Percentiles rank a stretch among this genome's conserved stretches.
Evolutionary conservation across 1,139 yeast genomes (phyloP).

Genomic region (Taphrina sp.): DNA sequence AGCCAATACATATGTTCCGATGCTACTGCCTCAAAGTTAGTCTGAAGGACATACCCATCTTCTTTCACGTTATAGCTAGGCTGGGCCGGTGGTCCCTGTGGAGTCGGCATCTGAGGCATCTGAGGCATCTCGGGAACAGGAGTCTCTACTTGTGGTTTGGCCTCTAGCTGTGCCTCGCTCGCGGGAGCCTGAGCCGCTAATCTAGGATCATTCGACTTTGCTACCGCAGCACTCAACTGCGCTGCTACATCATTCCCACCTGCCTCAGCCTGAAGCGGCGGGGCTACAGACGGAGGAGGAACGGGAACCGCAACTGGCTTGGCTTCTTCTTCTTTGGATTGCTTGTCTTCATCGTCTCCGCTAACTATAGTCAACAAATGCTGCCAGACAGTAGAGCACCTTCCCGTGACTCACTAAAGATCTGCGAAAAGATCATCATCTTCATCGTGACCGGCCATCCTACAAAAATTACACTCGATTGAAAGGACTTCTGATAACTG

Average conservation of each 20-base stretch:
- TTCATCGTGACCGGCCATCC: slow-evolving; percentile 52
- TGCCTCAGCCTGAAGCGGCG: background rate
- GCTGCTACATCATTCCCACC: slow-evolving; percentile 17
- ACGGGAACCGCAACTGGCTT: slow-evolving; percentile 15
- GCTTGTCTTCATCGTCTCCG: slow-evolving; percentile 45
- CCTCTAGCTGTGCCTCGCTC: slow-evolving; percentile 6
- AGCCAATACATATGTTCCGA: slow-evolving; percentile 1
- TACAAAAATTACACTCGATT: too few species aligned
- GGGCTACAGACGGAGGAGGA: slow-evolving; percentile 15
- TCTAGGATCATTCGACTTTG: slow-evolving; percentile 15
- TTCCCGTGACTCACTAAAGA: slow-evolving; percentile 52
- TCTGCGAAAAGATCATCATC: slow-evolving; percentile 83
- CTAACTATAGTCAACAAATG: slow-evolving; percentile 32
- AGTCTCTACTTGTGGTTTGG: background rate
- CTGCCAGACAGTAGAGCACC: background rate
- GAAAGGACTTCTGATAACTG: too few species aligned
- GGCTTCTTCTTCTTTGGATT: slow-evolving; percentile 23
- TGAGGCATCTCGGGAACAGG: slow-evolving; percentile 27
- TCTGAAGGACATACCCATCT: slow-evolving; percentile 39
- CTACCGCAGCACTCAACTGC: slow-evolving; percentile 17
- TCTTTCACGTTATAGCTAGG: slow-evolving; percentile 32
- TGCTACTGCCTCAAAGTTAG: slow-evolving; percentile 4
- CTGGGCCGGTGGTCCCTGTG: slow-evolving; percentile 11
- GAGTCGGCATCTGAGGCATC: slow-evolving; percentile 24
- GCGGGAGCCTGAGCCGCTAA: background rate